Conservation (phyloP, 2,329 filamentous ascomycete species). For the Colletotrichum abscissum region DNA sequence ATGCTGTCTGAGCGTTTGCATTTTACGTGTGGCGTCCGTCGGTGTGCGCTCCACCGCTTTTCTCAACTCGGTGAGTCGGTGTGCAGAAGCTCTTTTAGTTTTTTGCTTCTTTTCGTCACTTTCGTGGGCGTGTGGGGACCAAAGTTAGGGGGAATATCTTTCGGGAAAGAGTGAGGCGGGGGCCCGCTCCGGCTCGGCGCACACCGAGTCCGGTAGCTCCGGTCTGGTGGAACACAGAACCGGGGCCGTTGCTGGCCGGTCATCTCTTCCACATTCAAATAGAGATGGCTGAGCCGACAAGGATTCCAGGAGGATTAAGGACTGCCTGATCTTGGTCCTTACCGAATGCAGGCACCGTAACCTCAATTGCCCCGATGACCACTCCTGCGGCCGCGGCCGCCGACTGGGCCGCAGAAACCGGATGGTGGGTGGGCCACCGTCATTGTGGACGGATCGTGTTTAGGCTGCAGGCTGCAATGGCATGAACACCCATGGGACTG, state of each 20-base stretch:
- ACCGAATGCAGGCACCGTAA: background rate
- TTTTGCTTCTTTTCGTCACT: background rate
- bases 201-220: background rate
- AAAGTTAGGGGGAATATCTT: background rate
- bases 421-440: background rate
- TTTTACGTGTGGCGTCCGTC: conserved; percentile 1
- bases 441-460: background rate
- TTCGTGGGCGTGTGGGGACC: background rate
- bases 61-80: background rate
- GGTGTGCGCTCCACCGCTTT: conserved; percentile 2
- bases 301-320: too few species aligned
- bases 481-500: background rate
- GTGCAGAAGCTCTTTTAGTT: background rate
- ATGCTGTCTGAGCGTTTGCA: conserved; percentile 22
- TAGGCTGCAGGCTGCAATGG: background rate
- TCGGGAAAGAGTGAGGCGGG: background rate
- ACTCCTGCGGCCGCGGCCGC: background rate
- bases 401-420: background rate
- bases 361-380: background rate
- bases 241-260: background rate
- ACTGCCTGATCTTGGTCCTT: too few species aligned
- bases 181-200: background rate
- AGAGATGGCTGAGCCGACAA: background rate
- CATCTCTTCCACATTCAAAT: background rate
- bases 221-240: background rate